Percentiles rank a stretch among this genome's conserved stretches.
These are phyloP conservation scores for Eimeria maxima DNA, from an alignment of 169 alveolate species.

Conservation along the genomic window DNA sequence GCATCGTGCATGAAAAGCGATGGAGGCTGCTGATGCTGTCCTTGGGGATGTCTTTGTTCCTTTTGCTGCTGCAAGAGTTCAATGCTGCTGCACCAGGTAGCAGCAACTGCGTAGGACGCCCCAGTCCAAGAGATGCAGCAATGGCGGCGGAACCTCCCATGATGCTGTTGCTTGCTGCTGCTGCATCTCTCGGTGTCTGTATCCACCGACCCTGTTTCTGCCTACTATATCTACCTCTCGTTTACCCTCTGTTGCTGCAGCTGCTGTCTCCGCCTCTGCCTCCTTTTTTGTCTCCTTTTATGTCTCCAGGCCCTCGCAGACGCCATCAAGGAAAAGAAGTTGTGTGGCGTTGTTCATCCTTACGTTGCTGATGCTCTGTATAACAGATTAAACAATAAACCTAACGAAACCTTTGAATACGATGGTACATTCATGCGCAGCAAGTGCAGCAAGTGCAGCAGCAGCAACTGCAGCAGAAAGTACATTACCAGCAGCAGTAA, in stretches of 20 bases:
- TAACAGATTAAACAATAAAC: conserved; percentile 15
- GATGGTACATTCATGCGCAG: conserved; percentile 46
- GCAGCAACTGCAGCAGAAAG: not conserved
- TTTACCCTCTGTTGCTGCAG: not conserved
- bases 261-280: not conserved
- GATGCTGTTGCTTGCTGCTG: not conserved
- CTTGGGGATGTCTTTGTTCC: not conserved
- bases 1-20: no score
- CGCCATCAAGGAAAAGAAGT: conserved; percentile 39
- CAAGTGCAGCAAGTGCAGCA: not conserved
- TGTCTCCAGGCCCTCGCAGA: conserved; percentile 66
- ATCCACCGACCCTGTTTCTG: not conserved
- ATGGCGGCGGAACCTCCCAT: not conserved
- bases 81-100: not conserved
- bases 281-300: no score
- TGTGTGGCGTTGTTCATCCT: conserved; percentile 78
- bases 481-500: not conserved
- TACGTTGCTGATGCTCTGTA: conserved; percentile 70
- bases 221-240: not conserved
- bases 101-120: not conserved
- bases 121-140: no score
- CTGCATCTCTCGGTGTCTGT: not conserved
- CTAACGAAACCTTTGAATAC: conserved; percentile 37
- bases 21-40: not conserved
- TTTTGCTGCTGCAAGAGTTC: not conserved